Evolutionary conservation across 2,329 filamentous ascomycete genomes (phyloP).

Genomic region (Leptographium procerum): DNA sequence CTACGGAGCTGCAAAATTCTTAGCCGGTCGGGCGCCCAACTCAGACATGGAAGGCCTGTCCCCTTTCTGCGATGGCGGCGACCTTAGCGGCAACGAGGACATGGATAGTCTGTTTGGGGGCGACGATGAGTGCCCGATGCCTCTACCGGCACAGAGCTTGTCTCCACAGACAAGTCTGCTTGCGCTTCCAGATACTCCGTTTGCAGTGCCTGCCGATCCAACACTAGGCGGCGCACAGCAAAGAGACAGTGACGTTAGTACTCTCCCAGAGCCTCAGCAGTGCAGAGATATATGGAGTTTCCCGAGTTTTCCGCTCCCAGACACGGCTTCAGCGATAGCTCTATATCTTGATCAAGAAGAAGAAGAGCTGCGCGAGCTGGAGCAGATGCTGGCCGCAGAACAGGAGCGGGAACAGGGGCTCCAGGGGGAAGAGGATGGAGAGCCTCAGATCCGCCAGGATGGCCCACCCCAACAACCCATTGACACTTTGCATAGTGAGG

Average conservation of each 20-base stretch:
- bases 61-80: neutral
- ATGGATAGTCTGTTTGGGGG: slow-evolving; percentile 2
- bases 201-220: neutral
- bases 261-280: neutral
- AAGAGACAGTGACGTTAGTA: neutral
- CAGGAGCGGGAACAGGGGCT: neutral
- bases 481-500: slow-evolving; percentile 2
- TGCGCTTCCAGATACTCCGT: neutral
- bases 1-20: neutral
- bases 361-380: neutral
- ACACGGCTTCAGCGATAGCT: neutral
- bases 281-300: neutral
- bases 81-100: neutral
- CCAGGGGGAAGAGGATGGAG: neutral
- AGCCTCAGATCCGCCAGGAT: no score
- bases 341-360: neutral
- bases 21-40: neutral
- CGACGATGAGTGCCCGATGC: neutral
- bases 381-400: neutral
- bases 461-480: neutral
- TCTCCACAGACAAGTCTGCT: neutral
- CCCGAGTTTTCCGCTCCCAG: neutral
- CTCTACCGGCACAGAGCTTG: neutral
- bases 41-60: neutral
- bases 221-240: neutral